Conservation (phyloP, 1,139 yeast genomes). For the Kluyveromyces sp. region DNA sequence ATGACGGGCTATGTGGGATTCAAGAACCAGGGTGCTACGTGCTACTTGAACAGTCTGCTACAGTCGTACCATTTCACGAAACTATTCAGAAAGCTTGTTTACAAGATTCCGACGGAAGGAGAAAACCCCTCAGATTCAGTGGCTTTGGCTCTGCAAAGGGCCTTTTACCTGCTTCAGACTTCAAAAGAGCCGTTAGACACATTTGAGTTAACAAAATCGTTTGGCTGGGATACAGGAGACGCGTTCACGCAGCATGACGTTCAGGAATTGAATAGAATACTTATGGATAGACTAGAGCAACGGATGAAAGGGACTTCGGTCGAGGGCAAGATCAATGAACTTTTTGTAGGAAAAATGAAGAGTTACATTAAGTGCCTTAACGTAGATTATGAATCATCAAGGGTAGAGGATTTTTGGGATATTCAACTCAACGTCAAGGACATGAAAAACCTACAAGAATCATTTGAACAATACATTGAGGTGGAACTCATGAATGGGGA, state of each 20-base stretch:
- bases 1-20: slow-evolving; percentile 89
- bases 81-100: slow-evolving; percentile 75
- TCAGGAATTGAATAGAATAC: slow-evolving; percentile 88
- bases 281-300: slow-evolving; percentile 89
- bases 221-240: slow-evolving; percentile 96
- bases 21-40: slow-evolving; percentile 95
- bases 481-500: slow-evolving; percentile 90
- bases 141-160: slow-evolving; percentile 77
- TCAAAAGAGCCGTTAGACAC: slow-evolving; percentile 78
- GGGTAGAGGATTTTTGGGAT: slow-evolving; percentile 97
- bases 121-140: slow-evolving; percentile 53
- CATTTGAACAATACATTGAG: slow-evolving; percentile 82
- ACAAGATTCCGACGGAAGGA: slow-evolving; percentile 73
- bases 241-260: slow-evolving; percentile 98
- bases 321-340: slow-evolving; percentile 69
- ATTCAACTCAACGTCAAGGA: slow-evolving; percentile 91
- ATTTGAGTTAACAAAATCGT: slow-evolving; percentile 75
- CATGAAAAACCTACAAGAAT: slow-evolving; percentile 59
- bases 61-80: slow-evolving; percentile 89
- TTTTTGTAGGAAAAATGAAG: slow-evolving; percentile 96
- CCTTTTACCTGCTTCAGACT: slow-evolving; percentile 71
- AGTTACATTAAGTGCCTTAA: slow-evolving; percentile 87
- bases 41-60: slow-evolving; percentile 83
- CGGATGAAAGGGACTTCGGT: slow-evolving; percentile 88
- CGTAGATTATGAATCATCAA: slow-evolving; percentile 90